Evolutionary conservation across 2,329 filamentous ascomycete species (phyloP), one percentile per base, ranked within the genome.

Genomic region (Ophiostoma sp.): DNA sequence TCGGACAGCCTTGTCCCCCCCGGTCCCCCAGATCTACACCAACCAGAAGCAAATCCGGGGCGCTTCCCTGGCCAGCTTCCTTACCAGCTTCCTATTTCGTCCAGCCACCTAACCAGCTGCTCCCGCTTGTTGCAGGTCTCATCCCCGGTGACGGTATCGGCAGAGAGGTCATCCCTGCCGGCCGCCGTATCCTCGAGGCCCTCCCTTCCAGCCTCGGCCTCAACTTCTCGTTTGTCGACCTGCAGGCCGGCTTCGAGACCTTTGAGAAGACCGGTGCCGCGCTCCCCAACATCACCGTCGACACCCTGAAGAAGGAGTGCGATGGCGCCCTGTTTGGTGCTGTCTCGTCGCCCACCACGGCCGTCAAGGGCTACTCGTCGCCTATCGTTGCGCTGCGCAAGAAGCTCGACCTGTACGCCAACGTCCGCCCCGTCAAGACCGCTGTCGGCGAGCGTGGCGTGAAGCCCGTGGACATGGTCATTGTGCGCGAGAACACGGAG

Each of bases 141-240:
- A 98, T 99, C 78, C 91, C 95, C 75, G 95, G 95, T 77, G 95
- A 99, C 81, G 95, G 95, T 80, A 99, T 99, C 81, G 95, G 95
- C 81, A 92, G 92, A 78, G 95, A 99, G 82, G 95, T 99, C 78
- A 98, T 99, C 79, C 95, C 95, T 73, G 91, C 95, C 67, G 95
- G 94, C 66, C 91, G 92, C 75, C 89, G 91, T 72, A 84, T 98
- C 74, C 91, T 99, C 76, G 94, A 99, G 83, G 90, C 95, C 66
- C 89, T 99, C 1, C 93, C 94, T 45, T 80, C 89, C n/a, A 95
- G 91, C n/a, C 83, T 97, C 64, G 90, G 90, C 75, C 86, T 99
- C 74, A 93, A 92, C 76, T 98, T 98, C 85, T 91, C 90, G 78
- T 99, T 98, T 80, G 87, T 95, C 74, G 87, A 97, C 81, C 91